Evolutionary conservation across 768 basidiomycete species (phyloP).

Genomic region (Boletus reticulatus): DNA sequence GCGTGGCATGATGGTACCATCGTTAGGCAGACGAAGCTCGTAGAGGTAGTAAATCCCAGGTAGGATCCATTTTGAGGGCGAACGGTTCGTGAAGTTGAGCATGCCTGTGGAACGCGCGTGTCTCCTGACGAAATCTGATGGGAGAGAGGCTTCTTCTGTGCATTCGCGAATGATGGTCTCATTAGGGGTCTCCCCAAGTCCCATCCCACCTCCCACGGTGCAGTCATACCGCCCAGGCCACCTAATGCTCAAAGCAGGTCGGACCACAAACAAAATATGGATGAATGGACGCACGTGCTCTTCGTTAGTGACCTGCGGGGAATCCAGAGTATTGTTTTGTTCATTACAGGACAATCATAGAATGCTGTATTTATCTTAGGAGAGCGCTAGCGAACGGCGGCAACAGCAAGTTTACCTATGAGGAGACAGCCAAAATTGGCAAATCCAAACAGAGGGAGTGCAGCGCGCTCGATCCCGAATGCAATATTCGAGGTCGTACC

Average conservation of each 20-base stretch:
- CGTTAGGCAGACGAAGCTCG: slow-evolving; percentile 39
- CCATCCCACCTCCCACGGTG: slow-evolving; percentile 44
- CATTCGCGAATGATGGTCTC: slow-evolving; percentile 41
- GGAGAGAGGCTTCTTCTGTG: slow-evolving; percentile 43
- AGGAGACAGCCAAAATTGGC: slow-evolving; percentile 44
- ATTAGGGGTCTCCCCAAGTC: slow-evolving; percentile 36
- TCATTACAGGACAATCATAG: slow-evolving; percentile 30
- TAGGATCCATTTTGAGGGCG: slow-evolving; percentile 42
- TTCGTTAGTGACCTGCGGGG: slow-evolving; percentile 41
- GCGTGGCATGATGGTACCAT: slow-evolving; percentile 33
- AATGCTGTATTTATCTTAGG: slow-evolving; percentile 26
- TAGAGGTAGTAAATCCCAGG: slow-evolving; percentile 46
- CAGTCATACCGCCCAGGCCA: slow-evolving; percentile 40
- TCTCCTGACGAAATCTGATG: slow-evolving; percentile 33
- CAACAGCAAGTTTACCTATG: slow-evolving; percentile 28
- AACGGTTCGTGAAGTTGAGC: slow-evolving; percentile 41
- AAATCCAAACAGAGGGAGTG: slow-evolving; percentile 44
- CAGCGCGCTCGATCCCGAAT: slow-evolving; percentile 43
- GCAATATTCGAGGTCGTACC: slow-evolving; percentile 14
- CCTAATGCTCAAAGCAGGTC: slow-evolving; percentile 4
- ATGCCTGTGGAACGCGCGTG: slow-evolving; percentile 35
- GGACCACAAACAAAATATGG: not conserved
- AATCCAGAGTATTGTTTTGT: slow-evolving; percentile 36
- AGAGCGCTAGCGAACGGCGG: not conserved
- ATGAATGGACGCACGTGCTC: slow-evolving; percentile 33